These are phyloP conservation scores for Polysphondylium violaceum DNA, from an alignment of 78 protist genomes.

Conservation along the genomic window DNA sequence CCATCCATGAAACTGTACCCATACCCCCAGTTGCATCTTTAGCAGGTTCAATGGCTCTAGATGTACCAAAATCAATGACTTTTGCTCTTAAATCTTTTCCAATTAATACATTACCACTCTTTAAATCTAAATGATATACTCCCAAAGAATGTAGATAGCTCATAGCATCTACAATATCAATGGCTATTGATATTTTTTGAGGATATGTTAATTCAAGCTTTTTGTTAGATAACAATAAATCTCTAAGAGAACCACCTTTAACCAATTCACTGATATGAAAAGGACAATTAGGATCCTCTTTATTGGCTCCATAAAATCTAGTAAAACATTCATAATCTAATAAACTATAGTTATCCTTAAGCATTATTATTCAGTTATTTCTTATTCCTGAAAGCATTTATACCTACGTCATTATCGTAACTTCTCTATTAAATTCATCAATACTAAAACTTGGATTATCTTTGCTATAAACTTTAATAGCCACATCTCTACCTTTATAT, in stretches of 20 bases:
- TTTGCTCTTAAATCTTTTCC: constrained; percentile 56
- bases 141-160: constrained; percentile 66
- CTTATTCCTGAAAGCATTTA: neutral
- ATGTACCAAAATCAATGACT: constrained; percentile 79
- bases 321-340: constrained; percentile 50
- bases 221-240: constrained; percentile 31
- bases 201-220: constrained; percentile 3
- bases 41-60: constrained; percentile 17
- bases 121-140: constrained; percentile 74
- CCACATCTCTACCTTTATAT: constrained; percentile 71
- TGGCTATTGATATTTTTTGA: constrained; percentile 47
- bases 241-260: constrained; percentile 51
- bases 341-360: constrained; percentile 35
- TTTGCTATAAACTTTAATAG: constrained; percentile 67
- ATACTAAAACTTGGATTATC: constrained; percentile 55
- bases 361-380: neutral
- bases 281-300: constrained; percentile 28
- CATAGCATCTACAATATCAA: constrained; percentile 76
- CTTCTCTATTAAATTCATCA: constrained; percentile 75
- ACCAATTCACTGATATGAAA: constrained; percentile 49
- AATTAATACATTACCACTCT: constrained; percentile 65
- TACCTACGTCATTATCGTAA: constrained; percentile 73
- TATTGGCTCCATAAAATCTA: constrained; percentile 71
- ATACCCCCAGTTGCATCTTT: constrained; percentile 58
- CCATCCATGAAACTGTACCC: constrained; percentile 69